Base-by-base conservation (phyloP, 345 rosid species). In the Aquilaria sinensis region DNA sequence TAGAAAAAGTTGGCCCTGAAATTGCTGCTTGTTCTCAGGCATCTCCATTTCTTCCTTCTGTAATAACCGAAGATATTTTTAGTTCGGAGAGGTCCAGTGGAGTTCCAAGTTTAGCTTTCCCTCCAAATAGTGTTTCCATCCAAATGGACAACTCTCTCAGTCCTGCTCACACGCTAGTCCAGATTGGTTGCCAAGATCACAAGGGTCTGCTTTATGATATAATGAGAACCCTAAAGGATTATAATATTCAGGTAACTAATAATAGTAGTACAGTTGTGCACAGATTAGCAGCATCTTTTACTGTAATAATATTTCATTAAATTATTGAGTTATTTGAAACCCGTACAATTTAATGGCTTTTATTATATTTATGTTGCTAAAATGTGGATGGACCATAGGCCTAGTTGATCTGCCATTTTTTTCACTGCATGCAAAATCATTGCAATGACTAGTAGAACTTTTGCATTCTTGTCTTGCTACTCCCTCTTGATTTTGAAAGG, bases 201-300 rank as follows among this genome's bases (percentile, higher is more conserved):
- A 94, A 94, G 75, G 97, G 95, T 33, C 92, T 94, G 70, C 85
- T 94, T 12, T 90, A 84, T 23, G 99, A 94, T 76, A 81, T 90
- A 63, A 86, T 88, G 97, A 82, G 99, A 71, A 94, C 96, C 51
- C 79, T 94, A 62, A 94, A 94, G 75, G 99, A 94, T 72, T 94
- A 80, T 71, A 90, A 86, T 71, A 85, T 90, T 65, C 88, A 93
- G 98, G 98, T 93, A 76, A 75, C 47, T 50, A 30, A 31, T 37
- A n/a, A 14, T 53, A 14, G 53, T 45, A 33, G 33, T 43, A 37
- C 66, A 30, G 14, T 32, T 8, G 47, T 58, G 29, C 31, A 32
- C 29, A 37, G 31, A 12, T 15, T 6, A 15, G 29, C 33, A 6
- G 1, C 2, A 4, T 11, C 53, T 14, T 45, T 59, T 59, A 2